These are phyloP conservation scores for Fusarium chaquense DNA, from an alignment of 2,329 filamentous ascomycete genomes.

Conservation along the genomic window DNA sequence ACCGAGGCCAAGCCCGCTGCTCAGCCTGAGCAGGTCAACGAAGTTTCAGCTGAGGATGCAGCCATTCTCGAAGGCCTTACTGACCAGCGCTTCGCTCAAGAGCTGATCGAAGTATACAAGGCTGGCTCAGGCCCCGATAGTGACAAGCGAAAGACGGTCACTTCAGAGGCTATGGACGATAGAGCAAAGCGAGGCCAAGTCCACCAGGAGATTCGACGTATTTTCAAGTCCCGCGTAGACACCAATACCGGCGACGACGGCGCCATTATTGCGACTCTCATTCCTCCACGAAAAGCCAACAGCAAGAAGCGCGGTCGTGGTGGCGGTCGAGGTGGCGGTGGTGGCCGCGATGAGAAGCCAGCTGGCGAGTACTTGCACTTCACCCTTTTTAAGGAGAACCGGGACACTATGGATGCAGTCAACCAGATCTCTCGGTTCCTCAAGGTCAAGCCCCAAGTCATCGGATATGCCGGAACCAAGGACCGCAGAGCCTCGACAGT, in stretches of 20 bases:
- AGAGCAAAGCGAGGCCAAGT: constrained; percentile 60
- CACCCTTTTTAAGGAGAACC: constrained; percentile 95
- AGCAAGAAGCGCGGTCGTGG: constrained; percentile 49
- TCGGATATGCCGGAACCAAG: constrained; percentile 86
- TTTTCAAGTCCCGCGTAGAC: constrained; percentile 83
- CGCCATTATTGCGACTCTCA: constrained; percentile 75
- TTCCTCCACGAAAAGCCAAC: constrained; percentile 59
- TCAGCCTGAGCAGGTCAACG: constrained; percentile 41
- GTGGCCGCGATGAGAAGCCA: constrained; percentile 50
- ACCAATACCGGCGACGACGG: constrained; percentile 72
- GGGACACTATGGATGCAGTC: constrained; percentile 93
- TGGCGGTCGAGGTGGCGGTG: constrained; percentile 39
- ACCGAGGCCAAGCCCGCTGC: constrained; percentile 26
- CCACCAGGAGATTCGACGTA: constrained; percentile 76
- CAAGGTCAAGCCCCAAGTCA: constrained; percentile 79
- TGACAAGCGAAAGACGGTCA: constrained; percentile 51
- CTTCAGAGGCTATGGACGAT: constrained; percentile 59
- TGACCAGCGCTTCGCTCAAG: constrained; percentile 55
- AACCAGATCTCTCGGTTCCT: constrained; percentile 80
- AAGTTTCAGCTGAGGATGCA: constrained; percentile 52
- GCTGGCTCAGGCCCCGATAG: constrained; percentile 49
- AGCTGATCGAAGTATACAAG: constrained; percentile 58
- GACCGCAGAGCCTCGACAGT: constrained; percentile 88
- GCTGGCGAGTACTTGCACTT: constrained; percentile 87
- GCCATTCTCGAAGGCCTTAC: constrained; percentile 56